Percentiles rank a stretch among this genome's conserved stretches.
Conservation (phyloP, 805 yeast species). For the Kodamaea fukazawae region DNA sequence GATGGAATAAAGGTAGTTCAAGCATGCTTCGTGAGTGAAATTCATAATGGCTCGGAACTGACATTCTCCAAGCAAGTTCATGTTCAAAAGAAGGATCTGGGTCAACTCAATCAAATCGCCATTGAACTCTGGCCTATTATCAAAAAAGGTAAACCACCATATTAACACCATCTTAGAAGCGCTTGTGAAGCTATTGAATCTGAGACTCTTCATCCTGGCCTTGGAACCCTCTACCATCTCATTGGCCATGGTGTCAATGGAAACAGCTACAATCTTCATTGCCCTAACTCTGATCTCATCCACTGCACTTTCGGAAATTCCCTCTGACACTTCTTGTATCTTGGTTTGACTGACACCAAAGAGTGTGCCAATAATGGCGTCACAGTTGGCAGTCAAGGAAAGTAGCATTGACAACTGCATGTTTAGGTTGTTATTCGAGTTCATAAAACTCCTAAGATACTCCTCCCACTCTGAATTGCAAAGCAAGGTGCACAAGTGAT, state of each 20-base stretch:
- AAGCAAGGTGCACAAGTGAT: not conserved
- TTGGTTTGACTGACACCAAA: not conserved
- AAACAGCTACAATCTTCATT: constrained; percentile 13
- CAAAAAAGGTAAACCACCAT: constrained; percentile 14
- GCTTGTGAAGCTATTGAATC: not conserved
- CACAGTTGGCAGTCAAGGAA: not conserved
- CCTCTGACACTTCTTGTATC: not conserved
- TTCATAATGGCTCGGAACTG: constrained; percentile 12
- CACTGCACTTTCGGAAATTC: not conserved
- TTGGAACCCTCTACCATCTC: not conserved
- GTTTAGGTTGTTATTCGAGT: not conserved
- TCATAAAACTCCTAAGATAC: not conserved
- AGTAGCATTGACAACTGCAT: not conserved
- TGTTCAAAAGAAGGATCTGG: constrained; percentile 2
- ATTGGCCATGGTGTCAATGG: not conserved
- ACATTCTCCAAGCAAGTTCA: constrained; percentile 10
- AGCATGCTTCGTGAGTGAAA: constrained; percentile 16
- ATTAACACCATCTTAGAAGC: constrained; percentile 7
- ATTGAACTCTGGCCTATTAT: constrained; percentile 14
- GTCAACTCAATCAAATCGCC: constrained; percentile 11
- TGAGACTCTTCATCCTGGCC: not conserved
- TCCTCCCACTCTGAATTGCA: not conserved
- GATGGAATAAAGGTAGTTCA: constrained; percentile 1
- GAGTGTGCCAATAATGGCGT: not conserved
- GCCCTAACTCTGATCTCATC: constrained; percentile 15